Evolutionary conservation across 164 flowering plant genomes (phyloP).

Genomic region (Pachysandra terminalis): DNA sequence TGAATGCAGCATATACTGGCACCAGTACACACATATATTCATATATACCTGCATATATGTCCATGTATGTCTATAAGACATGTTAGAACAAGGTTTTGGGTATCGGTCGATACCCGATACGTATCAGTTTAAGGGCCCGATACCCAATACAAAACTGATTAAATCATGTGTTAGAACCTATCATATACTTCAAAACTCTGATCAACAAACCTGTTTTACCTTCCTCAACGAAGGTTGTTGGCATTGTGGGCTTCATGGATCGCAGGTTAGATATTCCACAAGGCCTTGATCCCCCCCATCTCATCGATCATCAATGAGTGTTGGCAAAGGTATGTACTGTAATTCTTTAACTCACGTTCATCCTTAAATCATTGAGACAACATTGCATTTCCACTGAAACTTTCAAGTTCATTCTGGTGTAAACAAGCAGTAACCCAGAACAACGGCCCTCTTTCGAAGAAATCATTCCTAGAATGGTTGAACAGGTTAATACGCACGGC

Average conservation of each 20-base stretch:
- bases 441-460: constrained; percentile 70
- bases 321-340: constrained; percentile 69
- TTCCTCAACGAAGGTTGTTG: constrained; percentile 55
- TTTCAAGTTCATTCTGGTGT: background rate
- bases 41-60: too few relatives aligned
- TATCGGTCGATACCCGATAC: too few relatives aligned
- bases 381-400: background rate
- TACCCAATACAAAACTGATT: too few relatives aligned
- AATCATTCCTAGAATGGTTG: constrained; percentile 43
- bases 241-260: constrained; percentile 88
- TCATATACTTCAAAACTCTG: background rate
- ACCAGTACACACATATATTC: too few relatives aligned
- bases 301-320: constrained; percentile 67
- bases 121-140: too few relatives aligned
- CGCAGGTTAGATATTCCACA: constrained; percentile 81
- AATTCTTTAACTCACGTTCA: background rate
- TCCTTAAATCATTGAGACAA: background rate
- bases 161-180: too few relatives aligned
- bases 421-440: constrained; percentile 63
- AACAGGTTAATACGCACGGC: constrained; percentile 20
- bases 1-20: too few relatives aligned
- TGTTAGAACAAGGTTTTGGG: too few relatives aligned
- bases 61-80: too few relatives aligned
- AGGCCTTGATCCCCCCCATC: constrained; percentile 55
- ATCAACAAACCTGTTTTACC: background rate